Evolutionary conservation across 176 grass and related monocot genomes (phyloP).

Genomic region (Oryza nivara): DNA sequence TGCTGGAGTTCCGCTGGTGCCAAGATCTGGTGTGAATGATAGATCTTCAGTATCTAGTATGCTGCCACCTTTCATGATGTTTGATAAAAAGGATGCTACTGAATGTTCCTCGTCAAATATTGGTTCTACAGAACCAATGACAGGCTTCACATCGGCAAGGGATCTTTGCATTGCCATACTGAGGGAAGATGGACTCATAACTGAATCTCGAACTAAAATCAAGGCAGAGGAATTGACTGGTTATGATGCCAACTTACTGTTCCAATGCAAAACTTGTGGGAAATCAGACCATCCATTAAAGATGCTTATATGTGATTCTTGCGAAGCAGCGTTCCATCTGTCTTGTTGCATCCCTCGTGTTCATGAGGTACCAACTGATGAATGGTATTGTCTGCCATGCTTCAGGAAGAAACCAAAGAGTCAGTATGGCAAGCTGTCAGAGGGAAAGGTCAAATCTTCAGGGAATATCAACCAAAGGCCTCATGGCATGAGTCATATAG

Average conservation of each 20-base stretch:
- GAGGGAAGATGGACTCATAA: constrained; percentile 61
- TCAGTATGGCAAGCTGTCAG: constrained; percentile 44
- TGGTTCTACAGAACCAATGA: constrained; percentile 30
- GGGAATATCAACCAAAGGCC: constrained; percentile 46
- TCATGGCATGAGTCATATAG: constrained; percentile 61
- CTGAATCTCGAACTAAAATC: constrained; percentile 34
- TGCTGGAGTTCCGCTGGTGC: constrained; percentile 39
- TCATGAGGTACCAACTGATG: constrained; percentile 41
- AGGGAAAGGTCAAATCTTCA: constrained; percentile 44
- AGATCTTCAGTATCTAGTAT: constrained; percentile 41
- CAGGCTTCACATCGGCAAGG: constrained; percentile 54
- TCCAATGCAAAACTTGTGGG: constrained; percentile 65
- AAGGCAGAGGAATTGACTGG: constrained; percentile 35
- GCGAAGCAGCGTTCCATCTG: constrained; percentile 88
- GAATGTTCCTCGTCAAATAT: constrained; percentile 63
- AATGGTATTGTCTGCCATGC: constrained; percentile 83
- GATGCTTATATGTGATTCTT: constrained; percentile 90
- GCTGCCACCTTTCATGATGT: constrained; percentile 23
- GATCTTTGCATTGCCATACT: constrained; percentile 80
- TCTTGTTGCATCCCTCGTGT: constrained; percentile 64
- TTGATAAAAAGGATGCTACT: constrained; percentile 47
- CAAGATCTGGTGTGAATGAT: constrained; percentile 34
- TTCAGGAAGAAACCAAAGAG: constrained; percentile 55
- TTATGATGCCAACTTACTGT: constrained; percentile 43
- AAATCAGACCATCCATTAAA: constrained; percentile 55